A percentile compares a stretch with the other conserved stretches of the same genome.
Evolutionary conservation across 805 yeast genomes (phyloP).

Genomic region (Ascoidea rubescens): DNA sequence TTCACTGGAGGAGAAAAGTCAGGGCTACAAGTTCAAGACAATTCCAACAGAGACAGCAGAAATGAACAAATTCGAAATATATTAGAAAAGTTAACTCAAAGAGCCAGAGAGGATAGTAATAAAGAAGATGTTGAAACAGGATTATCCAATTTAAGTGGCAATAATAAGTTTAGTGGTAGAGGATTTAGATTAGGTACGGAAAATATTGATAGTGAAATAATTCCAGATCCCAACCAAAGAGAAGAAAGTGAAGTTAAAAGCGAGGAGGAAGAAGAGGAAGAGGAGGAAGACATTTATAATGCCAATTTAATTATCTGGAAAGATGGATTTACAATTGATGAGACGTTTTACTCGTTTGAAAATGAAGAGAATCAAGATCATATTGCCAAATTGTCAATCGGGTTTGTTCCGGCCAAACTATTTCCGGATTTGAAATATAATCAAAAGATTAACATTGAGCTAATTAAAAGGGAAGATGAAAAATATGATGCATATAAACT

Average conservation of each 20-base stretch:
- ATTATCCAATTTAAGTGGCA: conserved; percentile 22
- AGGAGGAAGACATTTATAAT: conserved; percentile 23
- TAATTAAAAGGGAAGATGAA: conserved; percentile 70
- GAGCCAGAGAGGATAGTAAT: conserved; percentile 33
- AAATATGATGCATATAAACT: no score
- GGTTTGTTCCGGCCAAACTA: conserved; percentile 80
- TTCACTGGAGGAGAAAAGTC: conserved; percentile 64
- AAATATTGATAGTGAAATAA: conserved; percentile 18
- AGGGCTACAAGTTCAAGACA: conserved; percentile 69
- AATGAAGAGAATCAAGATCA: conserved; percentile 80
- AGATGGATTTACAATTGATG: conserved; percentile 92
- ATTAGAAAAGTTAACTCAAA: conserved; percentile 45
- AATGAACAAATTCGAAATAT: conserved; percentile 19
- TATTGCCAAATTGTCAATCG: conserved; percentile 68
- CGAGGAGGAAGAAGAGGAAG: conserved; percentile 19
- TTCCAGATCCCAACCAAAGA: conserved; percentile 13
- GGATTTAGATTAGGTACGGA: conserved; percentile 28
- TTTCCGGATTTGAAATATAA: conserved; percentile 67
- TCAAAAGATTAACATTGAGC: conserved; percentile 86
- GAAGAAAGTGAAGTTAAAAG: conserved; percentile 16
- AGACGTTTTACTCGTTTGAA: conserved; percentile 70
- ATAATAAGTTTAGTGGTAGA: conserved; percentile 22
- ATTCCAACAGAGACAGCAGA: conserved; percentile 21
- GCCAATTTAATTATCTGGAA: conserved; percentile 91
- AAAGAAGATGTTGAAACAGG: conserved; percentile 17